Base-by-base conservation (phyloP, 495 filamentous ascomycete genomes). In the Penicillium cosmopolitanum region DNA sequence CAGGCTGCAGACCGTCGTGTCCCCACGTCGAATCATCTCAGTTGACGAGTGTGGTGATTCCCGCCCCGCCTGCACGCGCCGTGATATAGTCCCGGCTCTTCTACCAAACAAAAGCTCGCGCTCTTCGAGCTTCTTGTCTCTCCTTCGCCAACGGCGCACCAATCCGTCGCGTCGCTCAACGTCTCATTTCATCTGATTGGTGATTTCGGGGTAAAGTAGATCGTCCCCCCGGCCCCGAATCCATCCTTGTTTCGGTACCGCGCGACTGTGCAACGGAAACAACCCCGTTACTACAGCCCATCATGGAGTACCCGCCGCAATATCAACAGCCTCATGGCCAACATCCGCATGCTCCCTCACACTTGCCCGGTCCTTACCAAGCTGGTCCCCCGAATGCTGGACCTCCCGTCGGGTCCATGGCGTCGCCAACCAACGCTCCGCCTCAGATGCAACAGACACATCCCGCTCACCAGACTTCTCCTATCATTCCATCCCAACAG, bases 291-390 rank as follows among this genome's bases (percentile, higher is more conserved):
- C 57, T 55, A 53, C 50, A 34, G 59, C 56, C 42, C 66, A 81
- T 66, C 65, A 84, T 84, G 82, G 82, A 84, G 67, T 84, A 84
- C 57, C 73, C 78, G 58, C 69, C 78, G 51, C 81, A 83, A 65
- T 81, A 82, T 71, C 82, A 83, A 72, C 79, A 82, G 67, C 70
- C 79, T 62, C 82, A 82, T 69, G 80, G 76, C 66, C 81, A 83
- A 72, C 80, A 83, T 58, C 76, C 81, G 12, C 82, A 84, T 63
- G 74, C 80, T 25, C 61, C 75, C 23, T 75, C 80, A 42, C 82
- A 84, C 61, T 77, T 84, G 56, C 62, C 80, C 57, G 78, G 74
- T 44, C 68, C 74, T 23, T 84, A 82, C 59, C 79, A 80, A 66
- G 67, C 71, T 52, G 73, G 73, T 12, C 74, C 80, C 28, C 80